Conservation (phyloP, 2,329 filamentous ascomycete species). For the Massarina eburnea region DNA sequence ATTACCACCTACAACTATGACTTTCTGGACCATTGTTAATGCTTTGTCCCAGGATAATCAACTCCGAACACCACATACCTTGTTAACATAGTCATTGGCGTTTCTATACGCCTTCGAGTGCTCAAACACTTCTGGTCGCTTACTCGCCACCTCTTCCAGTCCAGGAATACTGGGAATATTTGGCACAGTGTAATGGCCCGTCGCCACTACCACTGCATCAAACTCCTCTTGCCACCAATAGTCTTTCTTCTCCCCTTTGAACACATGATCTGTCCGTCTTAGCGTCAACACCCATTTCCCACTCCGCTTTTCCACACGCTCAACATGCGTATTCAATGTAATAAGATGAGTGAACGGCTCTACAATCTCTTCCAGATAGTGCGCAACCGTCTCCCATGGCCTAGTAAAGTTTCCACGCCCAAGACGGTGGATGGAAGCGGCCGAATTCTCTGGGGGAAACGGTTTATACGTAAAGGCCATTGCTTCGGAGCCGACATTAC, state of each 20-base stretch:
- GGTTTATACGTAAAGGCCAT: conserved; percentile 13
- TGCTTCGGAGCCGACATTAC: conserved; percentile 9
- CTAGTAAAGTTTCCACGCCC: conserved; percentile 9
- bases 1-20: conserved; percentile 15
- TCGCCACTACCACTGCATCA: conserved; percentile 75
- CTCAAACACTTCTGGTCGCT: conserved; percentile 62
- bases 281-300: conserved; percentile 35
- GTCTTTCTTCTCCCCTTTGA: conserved; percentile 15
- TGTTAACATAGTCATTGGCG: conserved; percentile 10
- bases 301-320: conserved; percentile 16
- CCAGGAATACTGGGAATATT: conserved; percentile 65
- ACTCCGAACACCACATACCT: conserved; percentile 1
- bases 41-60: background rate
- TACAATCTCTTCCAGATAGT: conserved; percentile 11
- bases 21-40: conserved; percentile 1
- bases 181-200: conserved; percentile 72
- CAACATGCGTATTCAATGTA: conserved; percentile 41
- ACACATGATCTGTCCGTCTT: conserved; percentile 10
- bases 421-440: conserved; percentile 7
- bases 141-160: conserved; percentile 60
- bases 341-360: conserved; percentile 34
- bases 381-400: conserved; percentile 9
- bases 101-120: conserved; percentile 48
- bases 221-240: conserved; percentile 46
- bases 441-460: conserved; percentile 9